Percentiles rank a stretch among this genome's conserved stretches.
Conservation (phyloP, 1,139 yeast genomes). For the Hansenula lynferdii region DNA sequence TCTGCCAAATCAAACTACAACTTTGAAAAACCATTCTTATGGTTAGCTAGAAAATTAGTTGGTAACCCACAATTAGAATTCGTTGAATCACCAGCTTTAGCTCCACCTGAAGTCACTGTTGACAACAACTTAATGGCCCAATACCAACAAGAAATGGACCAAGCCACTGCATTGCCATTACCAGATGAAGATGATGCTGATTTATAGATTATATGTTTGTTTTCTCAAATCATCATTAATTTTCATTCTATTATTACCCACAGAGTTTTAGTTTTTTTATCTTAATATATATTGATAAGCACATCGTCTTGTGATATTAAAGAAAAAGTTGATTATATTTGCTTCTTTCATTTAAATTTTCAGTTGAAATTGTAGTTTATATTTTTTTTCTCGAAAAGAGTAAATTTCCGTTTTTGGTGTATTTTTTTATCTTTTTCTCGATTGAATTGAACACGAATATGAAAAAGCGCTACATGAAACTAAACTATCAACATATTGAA, state of each 20-base stretch:
- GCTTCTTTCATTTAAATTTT: too few species aligned
- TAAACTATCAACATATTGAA: too few species aligned
- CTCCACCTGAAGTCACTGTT: constrained; percentile 99
- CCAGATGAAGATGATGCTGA: constrained; percentile 99
- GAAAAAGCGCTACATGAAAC: too few species aligned
- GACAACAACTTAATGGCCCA: constrained; percentile 95
- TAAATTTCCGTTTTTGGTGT: too few species aligned
- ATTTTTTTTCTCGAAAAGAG: too few species aligned
- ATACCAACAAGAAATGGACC: constrained; percentile 99
- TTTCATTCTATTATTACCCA: not conserved
- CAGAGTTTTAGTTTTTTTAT: constrained; percentile 2
- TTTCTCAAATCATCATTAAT: not conserved
- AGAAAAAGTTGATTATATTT: not conserved
- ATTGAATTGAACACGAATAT: too few species aligned
- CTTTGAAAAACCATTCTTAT: constrained; percentile 99
- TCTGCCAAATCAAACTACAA: constrained; percentile 99
- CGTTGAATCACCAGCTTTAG: constrained; percentile 98
- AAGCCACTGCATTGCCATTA: constrained; percentile 98
- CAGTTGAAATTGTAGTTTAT: too few species aligned
- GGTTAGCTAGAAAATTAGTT: constrained; percentile 99
- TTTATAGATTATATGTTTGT: constrained; percentile 46
- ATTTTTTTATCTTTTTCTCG: too few species aligned
- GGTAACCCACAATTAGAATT: constrained; percentile 98
- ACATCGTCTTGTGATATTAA: not conserved
- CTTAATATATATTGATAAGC: constrained; percentile 3